A percentile compares a stretch with the other conserved stretches of the same genome.
Conservation (phyloP, 1,284 basidiomycete genomes). For the Neotropicomus parvogracilis region DNA sequence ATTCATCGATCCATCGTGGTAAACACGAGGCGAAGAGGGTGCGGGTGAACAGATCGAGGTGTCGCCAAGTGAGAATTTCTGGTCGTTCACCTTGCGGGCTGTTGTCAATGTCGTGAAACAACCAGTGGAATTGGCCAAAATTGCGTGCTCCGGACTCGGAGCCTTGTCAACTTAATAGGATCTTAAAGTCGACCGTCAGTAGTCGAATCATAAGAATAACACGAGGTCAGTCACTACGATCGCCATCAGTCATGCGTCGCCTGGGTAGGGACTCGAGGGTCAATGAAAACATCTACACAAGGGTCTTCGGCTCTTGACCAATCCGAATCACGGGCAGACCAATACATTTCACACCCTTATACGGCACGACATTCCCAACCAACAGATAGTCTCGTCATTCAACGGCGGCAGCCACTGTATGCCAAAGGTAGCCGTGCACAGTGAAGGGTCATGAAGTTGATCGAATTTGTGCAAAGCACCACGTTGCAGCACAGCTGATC, state of each 20-base stretch:
- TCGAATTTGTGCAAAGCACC: conserved; percentile 9
- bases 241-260: conserved; percentile 21
- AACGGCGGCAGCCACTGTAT: conserved; percentile 6
- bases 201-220: conserved; percentile 15
- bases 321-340: conserved; percentile 4
- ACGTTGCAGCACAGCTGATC: conserved; percentile 16
- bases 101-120: conserved; percentile 9
- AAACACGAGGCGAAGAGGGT: conserved; percentile 31
- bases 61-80: conserved; percentile 15
- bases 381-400: conserved; percentile 3
- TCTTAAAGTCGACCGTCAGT: conserved; percentile 19
- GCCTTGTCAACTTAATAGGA: conserved; percentile 13
- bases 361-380: not conserved
- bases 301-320: conserved; percentile 18
- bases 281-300: too few species aligned
- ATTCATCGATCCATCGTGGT: conserved; percentile 30
- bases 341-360: conserved; percentile 9
- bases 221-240: conserved; percentile 26
- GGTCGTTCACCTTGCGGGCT: conserved; percentile 13
- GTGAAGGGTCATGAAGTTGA: conserved; percentile 13
- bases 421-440: conserved; percentile 19
- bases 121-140: conserved; percentile 7
- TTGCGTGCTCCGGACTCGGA: not conserved
- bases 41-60: conserved; percentile 16
- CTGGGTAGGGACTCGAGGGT: too few species aligned